These are phyloP conservation scores for Hymenochaete sp. DNA, from an alignment of 1,284 basidiomycete species.

Conservation along the genomic window DNA sequence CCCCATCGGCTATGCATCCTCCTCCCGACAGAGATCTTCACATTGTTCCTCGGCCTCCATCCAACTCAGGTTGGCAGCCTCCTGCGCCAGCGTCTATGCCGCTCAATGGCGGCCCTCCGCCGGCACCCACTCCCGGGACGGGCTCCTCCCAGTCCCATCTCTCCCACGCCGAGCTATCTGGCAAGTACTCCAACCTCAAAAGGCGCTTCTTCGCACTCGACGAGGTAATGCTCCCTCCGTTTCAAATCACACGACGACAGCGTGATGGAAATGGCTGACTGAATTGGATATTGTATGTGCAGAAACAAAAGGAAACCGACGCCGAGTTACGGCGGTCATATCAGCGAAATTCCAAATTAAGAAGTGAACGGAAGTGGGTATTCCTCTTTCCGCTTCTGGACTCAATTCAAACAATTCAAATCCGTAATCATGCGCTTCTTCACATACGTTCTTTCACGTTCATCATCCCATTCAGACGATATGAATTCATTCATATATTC, in stretches of 20 bases:
- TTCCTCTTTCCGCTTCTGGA: conserved; percentile 11
- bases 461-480: conserved; percentile 1
- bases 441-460: neutral
- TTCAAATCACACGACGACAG: conserved; percentile 1
- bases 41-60: no score
- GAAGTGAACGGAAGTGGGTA: conserved; percentile 51
- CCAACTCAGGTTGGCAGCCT: no score
- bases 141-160: no score
- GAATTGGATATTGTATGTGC: conserved; percentile 20
- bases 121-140: no score
- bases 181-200: conserved; percentile 57
- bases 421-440: neutral
- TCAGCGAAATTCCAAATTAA: conserved; percentile 50
- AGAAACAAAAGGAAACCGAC: conserved; percentile 51
- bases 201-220: conserved; percentile 56
- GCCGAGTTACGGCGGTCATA: conserved; percentile 45
- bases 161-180: conserved; percentile 34
- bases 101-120: no score
- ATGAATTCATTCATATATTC: neutral
- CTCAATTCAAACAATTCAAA: neutral
- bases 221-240: conserved; percentile 37
- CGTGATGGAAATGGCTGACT: neutral
- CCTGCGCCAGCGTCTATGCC: no score
- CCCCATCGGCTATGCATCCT: no score
- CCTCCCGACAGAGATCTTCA: no score